A percentile compares a stretch with the other conserved stretches of the same genome.
phyloP scores from a whole-genome alignment of 2,329 filamentous ascomycete genomes.

The Gnomoniopsis smithogilvyi region DNA sequence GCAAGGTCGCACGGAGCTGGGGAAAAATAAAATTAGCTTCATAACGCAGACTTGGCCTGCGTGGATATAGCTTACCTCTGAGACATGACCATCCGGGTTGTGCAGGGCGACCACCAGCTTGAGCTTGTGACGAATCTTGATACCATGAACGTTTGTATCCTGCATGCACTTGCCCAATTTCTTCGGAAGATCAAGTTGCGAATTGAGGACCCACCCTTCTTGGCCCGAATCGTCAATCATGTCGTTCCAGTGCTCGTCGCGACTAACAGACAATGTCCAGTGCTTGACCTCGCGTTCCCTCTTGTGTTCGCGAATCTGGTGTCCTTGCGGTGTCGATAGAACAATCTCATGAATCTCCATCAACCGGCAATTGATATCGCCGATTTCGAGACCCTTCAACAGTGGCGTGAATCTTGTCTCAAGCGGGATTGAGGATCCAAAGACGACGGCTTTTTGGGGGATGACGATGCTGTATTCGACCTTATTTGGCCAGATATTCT shows the following conservation, averaged over 20 bases:
- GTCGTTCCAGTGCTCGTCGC: conserved; percentile 65
- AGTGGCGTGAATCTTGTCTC: conserved; percentile 86
- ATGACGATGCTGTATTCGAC: conserved; percentile 93
- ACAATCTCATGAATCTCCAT: conserved; percentile 74
- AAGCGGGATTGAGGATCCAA: conserved; percentile 80
- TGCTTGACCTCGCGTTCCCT: conserved; percentile 60
- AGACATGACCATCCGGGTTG: conserved; percentile 93
- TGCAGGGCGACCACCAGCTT: conserved; percentile 87
- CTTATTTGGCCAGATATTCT: conserved; percentile 98
- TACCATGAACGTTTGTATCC: conserved; percentile 82
- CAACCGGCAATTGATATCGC: conserved; percentile 76
- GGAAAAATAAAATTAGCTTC: conserved; percentile 23
- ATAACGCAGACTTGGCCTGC: not conserved
- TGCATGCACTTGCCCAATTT: conserved; percentile 81
- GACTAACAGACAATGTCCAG: conserved; percentile 53
- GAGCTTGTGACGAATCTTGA: conserved; percentile 90
- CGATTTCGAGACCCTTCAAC: conserved; percentile 82
- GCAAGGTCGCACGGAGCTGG: conserved; percentile 81
- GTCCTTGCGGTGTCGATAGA: conserved; percentile 42
- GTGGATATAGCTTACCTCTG: conserved; percentile 59
- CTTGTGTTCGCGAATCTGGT: conserved; percentile 55
- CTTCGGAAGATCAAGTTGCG: conserved; percentile 70
- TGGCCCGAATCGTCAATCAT: conserved; percentile 66
- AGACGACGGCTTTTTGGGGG: conserved; percentile 90
- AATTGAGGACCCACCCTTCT: conserved; percentile 62